phyloP scores from a whole-genome alignment of 371 early-diverging fungal species.

The Circinella minor region DNA sequence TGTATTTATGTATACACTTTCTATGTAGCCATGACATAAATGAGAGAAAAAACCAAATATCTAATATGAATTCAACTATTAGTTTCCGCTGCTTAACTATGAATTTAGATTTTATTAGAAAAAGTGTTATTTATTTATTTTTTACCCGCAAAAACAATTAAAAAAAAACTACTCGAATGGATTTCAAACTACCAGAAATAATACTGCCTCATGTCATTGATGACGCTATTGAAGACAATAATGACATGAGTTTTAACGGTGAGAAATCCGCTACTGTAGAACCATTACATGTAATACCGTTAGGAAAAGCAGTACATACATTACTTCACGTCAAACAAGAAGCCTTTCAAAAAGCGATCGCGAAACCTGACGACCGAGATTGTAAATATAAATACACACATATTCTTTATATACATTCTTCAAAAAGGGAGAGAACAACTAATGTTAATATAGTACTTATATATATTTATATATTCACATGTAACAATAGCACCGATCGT shows the following conservation, averaged over 20 bases:
- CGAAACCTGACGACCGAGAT: not conserved
- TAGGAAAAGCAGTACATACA: slow-evolving; percentile 13
- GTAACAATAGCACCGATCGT: slow-evolving; percentile 5
- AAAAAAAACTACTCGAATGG: not conserved
- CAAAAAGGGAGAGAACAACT: not conserved
- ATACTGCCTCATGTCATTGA: not conserved
- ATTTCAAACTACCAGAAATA: slow-evolving; percentile 2
- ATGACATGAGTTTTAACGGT: not conserved
- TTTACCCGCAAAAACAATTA: not conserved
- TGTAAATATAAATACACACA: not conserved
- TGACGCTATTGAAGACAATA: not conserved
- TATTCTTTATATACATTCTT: not conserved
- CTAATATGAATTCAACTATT: no score
- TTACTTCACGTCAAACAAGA: slow-evolving; percentile 8
- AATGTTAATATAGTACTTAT: not conserved
- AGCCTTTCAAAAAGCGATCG: slow-evolving; percentile 5
- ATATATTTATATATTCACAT: no score
- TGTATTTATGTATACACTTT: no score
- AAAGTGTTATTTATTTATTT: no score
- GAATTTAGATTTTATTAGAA: no score
- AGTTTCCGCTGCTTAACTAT: no score
- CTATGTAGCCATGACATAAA: no score
- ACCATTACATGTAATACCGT: slow-evolving; percentile 13
- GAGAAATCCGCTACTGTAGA: not conserved
- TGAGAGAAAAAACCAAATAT: no score